Conservation (phyloP, 805 yeast species). For the Helenozyma baotianmanensis region DNA sequence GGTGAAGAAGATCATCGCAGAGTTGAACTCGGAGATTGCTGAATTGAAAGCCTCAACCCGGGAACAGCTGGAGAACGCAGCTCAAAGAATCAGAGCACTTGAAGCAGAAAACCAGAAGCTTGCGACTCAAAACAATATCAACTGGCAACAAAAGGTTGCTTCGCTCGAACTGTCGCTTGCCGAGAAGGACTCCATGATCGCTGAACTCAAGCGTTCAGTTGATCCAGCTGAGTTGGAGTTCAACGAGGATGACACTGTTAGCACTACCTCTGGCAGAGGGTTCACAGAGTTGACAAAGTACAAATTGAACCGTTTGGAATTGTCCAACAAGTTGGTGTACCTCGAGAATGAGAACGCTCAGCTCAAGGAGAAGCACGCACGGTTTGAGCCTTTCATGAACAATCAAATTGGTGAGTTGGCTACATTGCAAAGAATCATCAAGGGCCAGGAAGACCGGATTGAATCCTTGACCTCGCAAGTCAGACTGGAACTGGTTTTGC, state of each 20-base stretch:
- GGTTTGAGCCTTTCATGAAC: slow-evolving; percentile 50
- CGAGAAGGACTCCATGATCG: slow-evolving; percentile 29
- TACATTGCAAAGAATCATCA: slow-evolving; percentile 50
- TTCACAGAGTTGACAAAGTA: slow-evolving; percentile 32
- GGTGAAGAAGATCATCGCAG: slow-evolving; percentile 28
- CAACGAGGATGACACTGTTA: slow-evolving; percentile 2
- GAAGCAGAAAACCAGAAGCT: slow-evolving; percentile 31
- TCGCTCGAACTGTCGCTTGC: slow-evolving; percentile 7
- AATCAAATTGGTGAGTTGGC: slow-evolving; percentile 50
- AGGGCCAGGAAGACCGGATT: slow-evolving; percentile 47
- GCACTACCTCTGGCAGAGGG: slow-evolving; percentile 11
- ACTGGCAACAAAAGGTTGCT: background rate
- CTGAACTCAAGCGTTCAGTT: slow-evolving; percentile 24
- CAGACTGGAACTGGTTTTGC: slow-evolving; percentile 39
- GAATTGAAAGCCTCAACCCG: slow-evolving; percentile 31
- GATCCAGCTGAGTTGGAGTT: slow-evolving; percentile 5
- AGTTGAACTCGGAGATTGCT: slow-evolving; percentile 30
- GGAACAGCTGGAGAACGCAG: slow-evolving; percentile 53
- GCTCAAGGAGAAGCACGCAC: slow-evolving; percentile 37
- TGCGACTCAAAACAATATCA: background rate
- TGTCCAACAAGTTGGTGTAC: slow-evolving; percentile 41
- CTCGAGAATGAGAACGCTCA: slow-evolving; percentile 43
- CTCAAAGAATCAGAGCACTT: slow-evolving; percentile 45
- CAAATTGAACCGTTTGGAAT: slow-evolving; percentile 41
- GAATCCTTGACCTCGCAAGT: slow-evolving; percentile 37